Percentiles rank a stretch among this genome's conserved stretches.
Conservation (phyloP, 345 rosid genomes). For the Aquilaria yunnanensis region DNA sequence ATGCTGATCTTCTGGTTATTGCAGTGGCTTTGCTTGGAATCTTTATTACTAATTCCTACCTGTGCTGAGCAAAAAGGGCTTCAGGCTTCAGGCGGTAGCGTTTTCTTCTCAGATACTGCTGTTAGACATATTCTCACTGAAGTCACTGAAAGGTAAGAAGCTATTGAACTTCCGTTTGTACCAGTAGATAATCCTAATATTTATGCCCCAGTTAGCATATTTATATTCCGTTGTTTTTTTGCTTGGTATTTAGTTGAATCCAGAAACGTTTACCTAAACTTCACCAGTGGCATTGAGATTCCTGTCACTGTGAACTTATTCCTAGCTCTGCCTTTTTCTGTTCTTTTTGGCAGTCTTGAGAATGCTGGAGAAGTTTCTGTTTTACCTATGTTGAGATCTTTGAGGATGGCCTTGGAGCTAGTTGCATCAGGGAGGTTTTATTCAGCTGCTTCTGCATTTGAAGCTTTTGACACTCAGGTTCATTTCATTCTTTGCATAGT, state of each 20-base stretch:
- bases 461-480: conserved; percentile 68
- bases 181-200: too few species aligned
- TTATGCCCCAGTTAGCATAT: too few species aligned
- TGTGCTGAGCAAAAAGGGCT: conserved; percentile 41
- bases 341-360: conserved; percentile 63
- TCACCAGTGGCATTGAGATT: not conserved
- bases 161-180: not conserved
- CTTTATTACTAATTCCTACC: conserved; percentile 53
- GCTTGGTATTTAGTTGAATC: not conserved
- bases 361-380: conserved; percentile 91
- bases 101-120: conserved; percentile 60
- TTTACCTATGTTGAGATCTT: conserved; percentile 84
- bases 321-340: not conserved
- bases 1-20: conserved; percentile 4
- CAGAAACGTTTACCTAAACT: too few species aligned
- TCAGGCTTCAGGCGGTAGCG: conserved; percentile 27
- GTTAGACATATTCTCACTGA: conserved; percentile 52
- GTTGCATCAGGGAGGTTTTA: conserved; percentile 45
- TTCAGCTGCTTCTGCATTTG: conserved; percentile 40
- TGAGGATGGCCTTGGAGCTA: conserved; percentile 56
- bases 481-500: not conserved
- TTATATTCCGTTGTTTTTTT: not conserved
- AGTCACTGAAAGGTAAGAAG: conserved; percentile 71
- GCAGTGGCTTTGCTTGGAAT: conserved; percentile 89
- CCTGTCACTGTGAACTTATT: conserved; percentile 1